Percentiles rank a stretch among this genome's conserved stretches.
Conservation (phyloP, 2,329 filamentous ascomycete genomes). For the Passalora sequoiae region DNA sequence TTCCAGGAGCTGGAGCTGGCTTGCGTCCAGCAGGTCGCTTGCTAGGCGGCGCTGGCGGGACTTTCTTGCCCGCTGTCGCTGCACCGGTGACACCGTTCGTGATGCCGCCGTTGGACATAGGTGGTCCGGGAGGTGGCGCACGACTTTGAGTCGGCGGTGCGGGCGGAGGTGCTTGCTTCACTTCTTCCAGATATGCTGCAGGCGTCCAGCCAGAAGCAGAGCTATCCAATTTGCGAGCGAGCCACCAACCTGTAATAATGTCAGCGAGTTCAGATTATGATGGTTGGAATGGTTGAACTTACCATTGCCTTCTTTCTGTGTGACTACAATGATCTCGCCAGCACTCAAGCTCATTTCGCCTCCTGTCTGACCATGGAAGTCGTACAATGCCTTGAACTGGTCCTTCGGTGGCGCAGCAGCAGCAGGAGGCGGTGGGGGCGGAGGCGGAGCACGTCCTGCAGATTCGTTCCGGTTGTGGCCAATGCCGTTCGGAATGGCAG, state of each 20-base stretch:
- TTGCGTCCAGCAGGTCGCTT: constrained; percentile 76
- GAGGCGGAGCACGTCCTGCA: constrained; percentile 44
- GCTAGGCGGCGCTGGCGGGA: constrained; percentile 70
- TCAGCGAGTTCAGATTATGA: constrained; percentile 12
- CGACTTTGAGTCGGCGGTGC: constrained; percentile 48
- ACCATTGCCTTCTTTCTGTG: constrained; percentile 96
- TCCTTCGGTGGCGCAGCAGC: constrained; percentile 59
- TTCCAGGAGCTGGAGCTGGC: constrained; percentile 59
- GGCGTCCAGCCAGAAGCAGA: constrained; percentile 87
- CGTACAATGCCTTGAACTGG: constrained; percentile 85
- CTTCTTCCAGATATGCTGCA: constrained; percentile 87
- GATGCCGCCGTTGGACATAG: constrained; percentile 18
- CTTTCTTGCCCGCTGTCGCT: constrained; percentile 54
- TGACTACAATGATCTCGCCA: constrained; percentile 77
- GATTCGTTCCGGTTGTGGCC: constrained; percentile 39
- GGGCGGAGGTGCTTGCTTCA: constrained; percentile 52
- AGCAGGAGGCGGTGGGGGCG: constrained; percentile 61
- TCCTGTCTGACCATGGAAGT: constrained; percentile 76
- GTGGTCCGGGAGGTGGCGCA: constrained; percentile 59
- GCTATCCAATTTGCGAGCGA: constrained; percentile 67
- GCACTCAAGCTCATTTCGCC: constrained; percentile 79
- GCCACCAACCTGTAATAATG: constrained; percentile 75
- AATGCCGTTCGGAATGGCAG: constrained; percentile 47
- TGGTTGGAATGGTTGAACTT: constrained; percentile 37
- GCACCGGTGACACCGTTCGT: constrained; percentile 34